phyloP scores from a whole-genome alignment of 305 asterid genomes.

The Fraxinus nigra region DNA sequence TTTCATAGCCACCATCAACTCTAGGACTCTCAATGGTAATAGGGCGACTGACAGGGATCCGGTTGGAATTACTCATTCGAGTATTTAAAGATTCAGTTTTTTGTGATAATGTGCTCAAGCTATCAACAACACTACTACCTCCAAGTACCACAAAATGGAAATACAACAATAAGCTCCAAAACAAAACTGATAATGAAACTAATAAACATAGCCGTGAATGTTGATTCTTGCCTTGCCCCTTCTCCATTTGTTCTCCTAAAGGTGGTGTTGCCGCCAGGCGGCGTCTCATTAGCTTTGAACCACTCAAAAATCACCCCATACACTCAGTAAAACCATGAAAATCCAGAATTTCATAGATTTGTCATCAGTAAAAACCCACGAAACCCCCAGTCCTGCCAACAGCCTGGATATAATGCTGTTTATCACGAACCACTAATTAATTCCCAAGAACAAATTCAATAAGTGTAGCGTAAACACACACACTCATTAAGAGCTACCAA shows the following conservation, averaged over 20 bases:
- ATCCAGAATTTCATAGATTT: background rate
- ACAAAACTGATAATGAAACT: conserved; percentile 47
- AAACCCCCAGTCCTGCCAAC: conserved; percentile 11
- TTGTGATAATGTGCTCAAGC: conserved; percentile 27
- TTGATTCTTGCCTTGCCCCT: conserved; percentile 47
- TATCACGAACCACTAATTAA: conserved; percentile 14
- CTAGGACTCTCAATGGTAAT: conserved; percentile 13
- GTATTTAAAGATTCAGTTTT: background rate
- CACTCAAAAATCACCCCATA: conserved; percentile 15
- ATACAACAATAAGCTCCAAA: conserved; percentile 68
- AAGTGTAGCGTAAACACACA: background rate
- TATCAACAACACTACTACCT: conserved; percentile 22
- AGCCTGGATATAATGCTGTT: conserved; percentile 21
- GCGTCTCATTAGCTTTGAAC: conserved; percentile 42
- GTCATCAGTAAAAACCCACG: background rate
- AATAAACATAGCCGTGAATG: conserved; percentile 53
- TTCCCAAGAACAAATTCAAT: background rate
- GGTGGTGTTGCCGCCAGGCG: conserved; percentile 37
- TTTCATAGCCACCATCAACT: conserved; percentile 19
- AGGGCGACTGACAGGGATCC: conserved; percentile 18
- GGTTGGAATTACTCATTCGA: conserved; percentile 14
- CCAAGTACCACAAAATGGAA: conserved; percentile 55
- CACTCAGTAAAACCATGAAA: background rate
- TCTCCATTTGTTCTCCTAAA: conserved; percentile 52
- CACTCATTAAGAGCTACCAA: background rate